These are phyloP conservation scores for Luzula sylvatica DNA, from an alignment of 176 grass and related monocot genomes.

Conservation along the genomic window DNA sequence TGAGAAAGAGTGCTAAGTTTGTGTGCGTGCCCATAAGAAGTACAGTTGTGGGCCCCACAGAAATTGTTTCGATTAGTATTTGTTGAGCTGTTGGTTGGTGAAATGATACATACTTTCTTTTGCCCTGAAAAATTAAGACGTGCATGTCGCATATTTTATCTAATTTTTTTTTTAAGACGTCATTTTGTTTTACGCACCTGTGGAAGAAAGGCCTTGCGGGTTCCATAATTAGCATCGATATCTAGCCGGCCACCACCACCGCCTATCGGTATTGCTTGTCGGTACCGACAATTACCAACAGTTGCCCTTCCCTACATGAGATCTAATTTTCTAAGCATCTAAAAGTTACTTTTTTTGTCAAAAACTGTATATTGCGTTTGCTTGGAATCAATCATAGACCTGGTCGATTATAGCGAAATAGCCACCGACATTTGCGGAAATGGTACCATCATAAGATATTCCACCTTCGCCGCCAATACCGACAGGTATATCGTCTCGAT, in stretches of 20 bases:
- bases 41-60: slow-evolving; percentile 51
- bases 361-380: too few relatives aligned
- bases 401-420: slow-evolving; percentile 71
- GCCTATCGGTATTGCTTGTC: slow-evolving; percentile 64
- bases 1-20: slow-evolving; percentile 67
- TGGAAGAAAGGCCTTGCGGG: slow-evolving; percentile 65
- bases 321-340: neutral
- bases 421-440: slow-evolving; percentile 58
- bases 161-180: too few relatives aligned
- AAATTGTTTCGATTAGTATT: slow-evolving; percentile 62
- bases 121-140: slow-evolving; percentile 43
- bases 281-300: slow-evolving; percentile 43
- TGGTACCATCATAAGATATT: slow-evolving; percentile 49
- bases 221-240: slow-evolving; percentile 39
- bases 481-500: slow-evolving; percentile 55
- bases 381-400: slow-evolving; percentile 23
- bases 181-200: slow-evolving; percentile 37
- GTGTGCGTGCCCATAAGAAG: slow-evolving; percentile 60
- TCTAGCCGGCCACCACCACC: slow-evolving; percentile 53
- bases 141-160: too few relatives aligned
- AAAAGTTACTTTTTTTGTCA: too few relatives aligned
- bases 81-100: slow-evolving; percentile 50
- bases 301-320: slow-evolving; percentile 51
- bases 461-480: slow-evolving; percentile 80
- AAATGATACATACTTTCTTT: slow-evolving; percentile 56